A percentile compares a stretch with the other conserved stretches of the same genome.
Conservation (phyloP, 108 stramenopile species). For the Mediolabrus comicus region DNA sequence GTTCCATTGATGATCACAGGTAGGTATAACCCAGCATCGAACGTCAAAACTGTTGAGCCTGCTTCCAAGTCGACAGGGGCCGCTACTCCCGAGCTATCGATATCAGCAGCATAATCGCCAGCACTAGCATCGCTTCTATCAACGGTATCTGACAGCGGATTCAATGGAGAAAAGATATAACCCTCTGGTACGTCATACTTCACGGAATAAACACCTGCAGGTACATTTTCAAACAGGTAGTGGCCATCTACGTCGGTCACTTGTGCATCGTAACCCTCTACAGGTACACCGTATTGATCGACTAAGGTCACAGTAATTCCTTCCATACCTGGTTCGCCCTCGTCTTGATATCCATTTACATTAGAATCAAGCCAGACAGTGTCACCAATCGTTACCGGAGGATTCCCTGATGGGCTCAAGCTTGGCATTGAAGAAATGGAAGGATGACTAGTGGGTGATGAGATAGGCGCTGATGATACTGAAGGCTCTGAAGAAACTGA, state of each 20-base stretch:
- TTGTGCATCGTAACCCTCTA: conserved; percentile 10
- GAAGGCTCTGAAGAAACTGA: too few species aligned
- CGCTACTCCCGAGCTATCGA: conserved; percentile 7
- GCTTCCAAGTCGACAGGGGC: conserved; percentile 11
- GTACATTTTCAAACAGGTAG: conserved; percentile 17
- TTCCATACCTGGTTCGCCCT: conserved; percentile 8
- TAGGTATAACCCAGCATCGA: conserved; percentile 32
- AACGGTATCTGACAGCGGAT: neutral
- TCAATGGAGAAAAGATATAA: conserved; percentile 17
- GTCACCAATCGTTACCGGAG: conserved; percentile 11
- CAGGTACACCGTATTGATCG: conserved; percentile 4
- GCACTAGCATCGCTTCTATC: conserved; percentile 8
- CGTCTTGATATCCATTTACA: conserved; percentile 21
- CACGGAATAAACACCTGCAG: conserved; percentile 23
- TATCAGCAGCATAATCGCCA: conserved; percentile 1
- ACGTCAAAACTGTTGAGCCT: conserved; percentile 17
- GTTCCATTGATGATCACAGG: conserved; percentile 25
- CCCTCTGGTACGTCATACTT: conserved; percentile 16
- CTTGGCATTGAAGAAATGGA: conserved; percentile 3
- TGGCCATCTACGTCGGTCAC: conserved; percentile 20
- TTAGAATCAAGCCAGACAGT: conserved; percentile 31
- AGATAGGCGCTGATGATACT: too few species aligned
- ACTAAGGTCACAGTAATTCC: conserved; percentile 23
- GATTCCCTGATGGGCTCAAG: neutral
- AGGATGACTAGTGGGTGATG: too few species aligned